A percentile compares a stretch with the other conserved stretches of the same genome.
Evolutionary conservation across 805 yeast species (phyloP).

Genomic region (Schwanniomyces vanrijiae): DNA sequence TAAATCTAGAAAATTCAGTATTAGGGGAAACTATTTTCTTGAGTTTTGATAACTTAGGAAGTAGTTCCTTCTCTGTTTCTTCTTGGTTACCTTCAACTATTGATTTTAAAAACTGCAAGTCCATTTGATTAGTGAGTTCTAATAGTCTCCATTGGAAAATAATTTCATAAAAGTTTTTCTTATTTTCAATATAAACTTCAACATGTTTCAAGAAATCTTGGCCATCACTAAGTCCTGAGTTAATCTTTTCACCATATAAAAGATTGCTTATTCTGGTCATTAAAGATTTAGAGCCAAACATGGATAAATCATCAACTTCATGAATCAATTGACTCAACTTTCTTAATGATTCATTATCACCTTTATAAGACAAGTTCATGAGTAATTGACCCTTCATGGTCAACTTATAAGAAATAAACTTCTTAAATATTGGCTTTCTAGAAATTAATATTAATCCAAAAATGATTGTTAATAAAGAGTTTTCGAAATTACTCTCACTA

Average conservation of each 20-base stretch:
- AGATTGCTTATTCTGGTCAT: slow-evolving; percentile 29
- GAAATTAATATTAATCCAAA: slow-evolving; percentile 25
- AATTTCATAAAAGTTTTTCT: slow-evolving; percentile 23
- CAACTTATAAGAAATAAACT: slow-evolving; percentile 22
- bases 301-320: slow-evolving; percentile 29
- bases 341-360: slow-evolving; percentile 19
- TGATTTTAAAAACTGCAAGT: slow-evolving; percentile 18
- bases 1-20: slow-evolving; percentile 12
- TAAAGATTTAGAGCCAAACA: slow-evolving; percentile 27
- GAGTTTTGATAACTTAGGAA: slow-evolving; percentile 4
- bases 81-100: slow-evolving; percentile 9
- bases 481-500: slow-evolving; percentile 34
- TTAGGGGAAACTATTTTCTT: slow-evolving; percentile 3
- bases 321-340: slow-evolving; percentile 25
- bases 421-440: slow-evolving; percentile 18
- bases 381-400: slow-evolving; percentile 25
- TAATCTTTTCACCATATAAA: slow-evolving; percentile 19
- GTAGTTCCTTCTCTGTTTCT: slow-evolving; percentile 8
- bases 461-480: slow-evolving; percentile 27
- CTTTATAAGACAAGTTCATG: slow-evolving; percentile 29
- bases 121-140: slow-evolving; percentile 33
- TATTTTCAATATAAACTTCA: slow-evolving; percentile 24
- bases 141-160: slow-evolving; percentile 37
- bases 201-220: slow-evolving; percentile 29
- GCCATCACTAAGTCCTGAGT: slow-evolving; percentile 23